These are phyloP conservation scores for Boletus vinaceobasis DNA, from an alignment of 768 basidiomycete genomes.

Conservation along the genomic window DNA sequence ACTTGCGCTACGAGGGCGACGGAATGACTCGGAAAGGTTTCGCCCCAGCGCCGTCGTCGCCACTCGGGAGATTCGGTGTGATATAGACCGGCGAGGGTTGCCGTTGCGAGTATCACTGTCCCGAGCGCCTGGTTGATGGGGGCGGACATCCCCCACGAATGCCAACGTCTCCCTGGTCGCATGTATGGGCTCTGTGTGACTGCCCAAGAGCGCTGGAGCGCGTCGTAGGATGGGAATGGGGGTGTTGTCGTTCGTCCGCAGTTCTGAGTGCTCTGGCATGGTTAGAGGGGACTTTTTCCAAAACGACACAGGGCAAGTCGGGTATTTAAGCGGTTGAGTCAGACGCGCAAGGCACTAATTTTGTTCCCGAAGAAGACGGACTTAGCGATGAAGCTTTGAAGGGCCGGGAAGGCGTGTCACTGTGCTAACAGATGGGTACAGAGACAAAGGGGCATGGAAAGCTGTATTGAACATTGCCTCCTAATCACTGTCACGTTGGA, in stretches of 20 bases:
- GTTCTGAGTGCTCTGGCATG: conserved; percentile 10
- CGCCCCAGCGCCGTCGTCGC: conserved; percentile 29
- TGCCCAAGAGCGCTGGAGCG: conserved; percentile 36
- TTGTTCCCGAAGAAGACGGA: not conserved
- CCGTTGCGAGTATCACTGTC: not conserved
- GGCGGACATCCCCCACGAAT: not conserved
- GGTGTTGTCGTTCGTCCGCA: not conserved
- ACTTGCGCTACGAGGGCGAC: conserved; percentile 10
- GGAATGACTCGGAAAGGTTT: conserved; percentile 25
- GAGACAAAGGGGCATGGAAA: not conserved
- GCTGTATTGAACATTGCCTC: not conserved
- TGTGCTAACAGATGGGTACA: not conserved
- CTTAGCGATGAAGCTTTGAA: not conserved
- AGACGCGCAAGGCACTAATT: not conserved
- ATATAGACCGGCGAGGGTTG: conserved; percentile 33
- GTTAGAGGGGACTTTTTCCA: not conserved
- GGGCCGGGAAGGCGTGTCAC: too few species aligned
- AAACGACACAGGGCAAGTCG: not conserved
- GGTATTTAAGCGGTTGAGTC: not conserved
- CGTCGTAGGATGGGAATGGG: conserved; percentile 33
- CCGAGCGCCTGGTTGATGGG: not conserved
- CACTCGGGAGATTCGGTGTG: conserved; percentile 35
- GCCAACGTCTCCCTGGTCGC: conserved; percentile 1
- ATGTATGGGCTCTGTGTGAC: conserved; percentile 25
- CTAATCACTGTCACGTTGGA: not conserved